Percentiles rank a stretch among this genome's conserved stretches.
Evolutionary conservation across 1,284 basidiomycete genomes (phyloP).

Genomic region (Mycena sp.): DNA sequence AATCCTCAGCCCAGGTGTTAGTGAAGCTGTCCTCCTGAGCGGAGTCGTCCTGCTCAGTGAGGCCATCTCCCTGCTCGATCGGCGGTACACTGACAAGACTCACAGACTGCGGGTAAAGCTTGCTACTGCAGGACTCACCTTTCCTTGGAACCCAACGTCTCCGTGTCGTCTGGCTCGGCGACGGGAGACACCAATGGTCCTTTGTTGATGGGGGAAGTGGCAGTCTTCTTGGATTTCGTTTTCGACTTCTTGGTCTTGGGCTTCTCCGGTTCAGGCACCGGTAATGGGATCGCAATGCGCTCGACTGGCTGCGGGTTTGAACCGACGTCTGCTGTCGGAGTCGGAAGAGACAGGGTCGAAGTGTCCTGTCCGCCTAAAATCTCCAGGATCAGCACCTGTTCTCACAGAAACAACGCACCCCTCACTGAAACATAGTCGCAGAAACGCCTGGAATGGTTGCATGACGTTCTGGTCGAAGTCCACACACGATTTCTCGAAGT

Average conservation of each 20-base stretch:
- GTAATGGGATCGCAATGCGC: not conserved
- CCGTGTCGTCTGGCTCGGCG: not conserved
- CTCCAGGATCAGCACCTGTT: too few relatives aligned
- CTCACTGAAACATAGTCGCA: not conserved
- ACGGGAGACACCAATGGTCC: not conserved
- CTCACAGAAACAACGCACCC: too few relatives aligned
- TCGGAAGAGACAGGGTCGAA: not conserved
- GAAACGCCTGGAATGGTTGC: constrained; percentile 9
- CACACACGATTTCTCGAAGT: constrained; percentile 9
- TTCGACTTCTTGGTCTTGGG: not conserved
- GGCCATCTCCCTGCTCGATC: too few relatives aligned
- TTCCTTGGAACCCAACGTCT: not conserved
- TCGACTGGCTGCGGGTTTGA: not conserved
- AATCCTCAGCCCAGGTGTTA: too few relatives aligned
- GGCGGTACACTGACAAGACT: too few relatives aligned
- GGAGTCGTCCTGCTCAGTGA: too few relatives aligned
- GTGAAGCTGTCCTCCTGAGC: too few relatives aligned
- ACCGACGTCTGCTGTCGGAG: not conserved
- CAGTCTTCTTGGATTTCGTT: not conserved
- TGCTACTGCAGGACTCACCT: too few relatives aligned
- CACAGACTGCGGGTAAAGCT: too few relatives aligned
- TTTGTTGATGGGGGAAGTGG: not conserved
- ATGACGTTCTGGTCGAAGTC: constrained; percentile 14
- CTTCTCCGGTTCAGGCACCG: not conserved
- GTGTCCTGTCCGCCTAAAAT: not conserved